A percentile compares a stretch with the other conserved stretches of the same genome.
phyloP scores from a whole-genome alignment of 495 filamentous ascomycete genomes.

The Aspergillus baeticus region DNA sequence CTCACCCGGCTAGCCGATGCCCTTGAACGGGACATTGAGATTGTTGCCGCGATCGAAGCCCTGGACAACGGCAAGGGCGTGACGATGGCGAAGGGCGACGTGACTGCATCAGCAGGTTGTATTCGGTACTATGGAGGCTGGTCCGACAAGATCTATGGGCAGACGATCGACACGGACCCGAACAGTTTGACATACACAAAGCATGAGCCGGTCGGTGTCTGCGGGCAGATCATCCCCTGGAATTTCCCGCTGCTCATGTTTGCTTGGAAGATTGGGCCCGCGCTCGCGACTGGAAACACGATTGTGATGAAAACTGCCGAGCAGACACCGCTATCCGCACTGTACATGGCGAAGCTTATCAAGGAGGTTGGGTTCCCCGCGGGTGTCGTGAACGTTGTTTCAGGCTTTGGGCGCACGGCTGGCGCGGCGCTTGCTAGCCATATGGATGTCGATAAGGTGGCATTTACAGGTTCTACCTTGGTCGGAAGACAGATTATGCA shows the following conservation, averaged over 20 bases:
- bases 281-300: slow-evolving; percentile 55
- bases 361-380: slow-evolving; percentile 84
- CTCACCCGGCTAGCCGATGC: slow-evolving; percentile 44
- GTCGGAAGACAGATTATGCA: slow-evolving; percentile 30
- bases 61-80: slow-evolving; percentile 27
- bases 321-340: slow-evolving; percentile 82
- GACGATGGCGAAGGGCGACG: slow-evolving; percentile 21
- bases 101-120: slow-evolving; percentile 22
- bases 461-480: slow-evolving; percentile 27
- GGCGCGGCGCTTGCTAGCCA: slow-evolving; percentile 78
- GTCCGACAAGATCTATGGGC: slow-evolving; percentile 36
- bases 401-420: slow-evolving; percentile 75
- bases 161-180: slow-evolving; percentile 22
- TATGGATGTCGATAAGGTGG: slow-evolving; percentile 73
- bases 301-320: slow-evolving; percentile 91
- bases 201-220: slow-evolving; percentile 37
- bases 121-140: slow-evolving; percentile 36
- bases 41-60: slow-evolving; percentile 29
- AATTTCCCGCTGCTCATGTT: slow-evolving; percentile 65
- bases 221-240: slow-evolving; percentile 37
- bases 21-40: slow-evolving; percentile 25
- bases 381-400: slow-evolving; percentile 84
- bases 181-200: slow-evolving; percentile 27
- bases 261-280: slow-evolving; percentile 53
- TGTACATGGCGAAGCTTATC: slow-evolving; percentile 79